Percentiles rank a stretch among this genome's conserved stretches.
These are phyloP conservation scores for Penicillium roqueforti DNA, from an alignment of 495 filamentous ascomycete species.

Conservation along the genomic window DNA sequence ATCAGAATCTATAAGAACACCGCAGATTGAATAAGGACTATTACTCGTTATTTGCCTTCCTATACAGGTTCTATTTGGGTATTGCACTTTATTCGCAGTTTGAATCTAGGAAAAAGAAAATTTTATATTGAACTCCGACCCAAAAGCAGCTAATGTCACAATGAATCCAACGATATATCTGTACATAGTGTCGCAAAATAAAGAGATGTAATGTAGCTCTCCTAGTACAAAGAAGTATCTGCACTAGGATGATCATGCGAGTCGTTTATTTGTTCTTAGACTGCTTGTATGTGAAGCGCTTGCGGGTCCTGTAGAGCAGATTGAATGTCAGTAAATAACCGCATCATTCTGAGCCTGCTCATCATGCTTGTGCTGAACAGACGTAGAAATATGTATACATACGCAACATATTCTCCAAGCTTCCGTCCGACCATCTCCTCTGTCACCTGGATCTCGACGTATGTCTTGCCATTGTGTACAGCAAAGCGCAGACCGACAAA, in stretches of 20 bases:
- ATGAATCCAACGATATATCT: conserved; percentile 26
- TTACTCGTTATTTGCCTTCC: not conserved
- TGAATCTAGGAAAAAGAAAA: not conserved
- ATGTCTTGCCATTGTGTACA: conserved; percentile 92
- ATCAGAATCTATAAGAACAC: not conserved
- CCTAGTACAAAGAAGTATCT: not conserved
- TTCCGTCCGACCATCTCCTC: conserved; percentile 99
- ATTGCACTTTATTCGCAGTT: not conserved
- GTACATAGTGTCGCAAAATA: conserved; percentile 27
- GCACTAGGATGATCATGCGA: conserved; percentile 2
- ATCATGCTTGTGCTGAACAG: not conserved
- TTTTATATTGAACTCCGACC: conserved; percentile 24
- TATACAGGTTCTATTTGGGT: not conserved
- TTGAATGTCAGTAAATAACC: not conserved
- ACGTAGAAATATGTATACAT: conserved; percentile 39
- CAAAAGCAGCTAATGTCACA: conserved; percentile 27
- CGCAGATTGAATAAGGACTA: not conserved
- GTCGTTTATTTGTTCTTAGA: conserved; percentile 65
- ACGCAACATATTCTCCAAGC: conserved; percentile 91
- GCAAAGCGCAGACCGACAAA: conserved; percentile 93
- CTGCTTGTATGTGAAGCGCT: conserved; percentile 75
- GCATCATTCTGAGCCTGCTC: not conserved
- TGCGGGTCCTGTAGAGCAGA: conserved; percentile 65
- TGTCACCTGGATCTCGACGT: conserved; percentile 81
- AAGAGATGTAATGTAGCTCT: conserved; percentile 6